Evolutionary conservation across 805 yeast species (phyloP).

Genomic region (Candida ponderosae): DNA sequence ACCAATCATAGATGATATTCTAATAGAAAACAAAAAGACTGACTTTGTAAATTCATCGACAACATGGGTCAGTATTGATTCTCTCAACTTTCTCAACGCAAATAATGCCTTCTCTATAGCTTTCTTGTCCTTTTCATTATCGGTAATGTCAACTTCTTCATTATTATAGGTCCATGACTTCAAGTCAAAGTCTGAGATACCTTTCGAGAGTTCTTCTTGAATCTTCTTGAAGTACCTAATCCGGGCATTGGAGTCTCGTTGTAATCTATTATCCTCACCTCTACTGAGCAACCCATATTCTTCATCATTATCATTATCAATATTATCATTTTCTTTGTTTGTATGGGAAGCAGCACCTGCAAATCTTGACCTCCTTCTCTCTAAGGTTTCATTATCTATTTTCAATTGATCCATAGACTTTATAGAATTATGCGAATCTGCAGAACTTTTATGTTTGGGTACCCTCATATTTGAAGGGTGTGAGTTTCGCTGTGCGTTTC

Average conservation of each 20-base stretch:
- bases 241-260: constrained; percentile 34
- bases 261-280: constrained; percentile 47
- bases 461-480: too few species aligned
- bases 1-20: constrained; percentile 38
- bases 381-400: constrained; percentile 10
- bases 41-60: constrained; percentile 34
- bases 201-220: constrained; percentile 17
- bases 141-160: neutral
- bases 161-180: neutral
- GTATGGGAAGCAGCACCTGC: too few species aligned
- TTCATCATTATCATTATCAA: constrained; percentile 13
- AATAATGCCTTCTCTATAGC: constrained; percentile 24
- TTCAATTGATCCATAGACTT: too few species aligned
- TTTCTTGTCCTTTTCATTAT: constrained; percentile 2
- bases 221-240: constrained; percentile 31
- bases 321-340: too few species aligned
- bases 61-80: constrained; percentile 35
- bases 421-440: too few species aligned
- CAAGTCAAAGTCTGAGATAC: constrained; percentile 6
- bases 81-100: constrained; percentile 45
- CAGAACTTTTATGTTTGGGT: too few species aligned
- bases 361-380: constrained; percentile 28
- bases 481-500: too few species aligned
- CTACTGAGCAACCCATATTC: constrained; percentile 52
- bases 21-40: constrained; percentile 43